Percentiles rank a stretch among this genome's conserved stretches.
phyloP scores from a whole-genome alignment of 164 flowering plant species.

The Annona cherimola region DNA sequence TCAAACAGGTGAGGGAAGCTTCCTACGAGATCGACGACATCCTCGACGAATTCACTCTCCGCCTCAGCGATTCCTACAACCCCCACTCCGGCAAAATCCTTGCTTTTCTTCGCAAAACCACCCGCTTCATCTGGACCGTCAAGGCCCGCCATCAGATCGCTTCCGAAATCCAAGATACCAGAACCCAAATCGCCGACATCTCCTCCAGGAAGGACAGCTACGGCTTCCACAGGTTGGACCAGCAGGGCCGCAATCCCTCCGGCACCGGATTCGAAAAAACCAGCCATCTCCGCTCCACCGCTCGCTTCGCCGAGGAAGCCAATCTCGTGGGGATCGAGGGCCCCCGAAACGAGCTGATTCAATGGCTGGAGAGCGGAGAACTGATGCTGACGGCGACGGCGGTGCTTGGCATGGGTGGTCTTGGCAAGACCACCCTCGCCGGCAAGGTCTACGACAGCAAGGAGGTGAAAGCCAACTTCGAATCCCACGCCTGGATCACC shows the following conservation, averaged over 20 bases:
- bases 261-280: too few relatives aligned
- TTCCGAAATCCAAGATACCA: not conserved
- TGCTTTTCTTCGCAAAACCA: not conserved
- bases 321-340: not conserved
- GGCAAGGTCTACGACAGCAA: conserved; percentile 26
- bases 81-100: too few relatives aligned
- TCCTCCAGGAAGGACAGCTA: not conserved
- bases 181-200: not conserved
- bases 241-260: not conserved
- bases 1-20: conserved; percentile 3
- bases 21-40: conserved; percentile 5
- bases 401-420: conserved; percentile 50
- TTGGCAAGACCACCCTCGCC: conserved; percentile 52
- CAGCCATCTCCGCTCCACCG: not conserved
- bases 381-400: conserved; percentile 21
- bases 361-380: not conserved
- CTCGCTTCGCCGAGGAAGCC: not conserved
- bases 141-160: not conserved
- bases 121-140: too few relatives aligned
- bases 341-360: not conserved
- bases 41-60: not conserved
- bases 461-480: conserved; percentile 18
- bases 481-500: conserved; percentile 43
- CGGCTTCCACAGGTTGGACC: not conserved
- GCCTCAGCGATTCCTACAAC: too few relatives aligned